Evolutionary conservation across 768 basidiomycete species (phyloP), one percentile per base, ranked within the genome.

Genomic region (Ramaria rubella): DNA sequence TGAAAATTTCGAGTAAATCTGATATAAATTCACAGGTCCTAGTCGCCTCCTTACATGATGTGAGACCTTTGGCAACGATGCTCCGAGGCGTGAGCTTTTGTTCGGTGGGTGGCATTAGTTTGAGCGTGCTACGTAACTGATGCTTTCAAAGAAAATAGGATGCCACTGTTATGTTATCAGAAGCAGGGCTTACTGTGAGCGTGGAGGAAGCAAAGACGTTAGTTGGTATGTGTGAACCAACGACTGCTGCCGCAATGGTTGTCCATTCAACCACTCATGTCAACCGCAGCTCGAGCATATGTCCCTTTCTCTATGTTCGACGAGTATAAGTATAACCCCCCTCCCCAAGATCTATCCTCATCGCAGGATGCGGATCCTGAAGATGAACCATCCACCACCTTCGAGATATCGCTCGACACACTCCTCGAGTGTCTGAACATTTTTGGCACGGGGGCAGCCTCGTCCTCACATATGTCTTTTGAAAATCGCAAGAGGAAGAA

Each of bases 401-500:
- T 97, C 64, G 91, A 94, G 68, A 79, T 99, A 55, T 87, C 87
- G 2, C 80, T 99, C 36, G 80, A 82, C 66, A 86, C 85, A 3
- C 72, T 97, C 50, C 80, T 96, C 59, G 93, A 96, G 61, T 94
- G 90, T 64, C 75, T 99, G 30, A 94, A 95, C 64, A 86, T 97
- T 55, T 97, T 94, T 64, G 94, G 95, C 27, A 89, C 92, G 11
- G 69, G 75, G 36, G 65, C 70, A 42, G 19, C 52, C 9, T 42
- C 30, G 64, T 67, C 33, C 64, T 72, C 14, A 65, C 71, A 14
- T 65, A 63, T 52, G 60, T 62, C 50, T 42, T 19, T 45, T 52
- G 23, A 61, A 58, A 66, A n/a, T 63, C 52, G 63, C 21, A 77
- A 75, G 60, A 74, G 71, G 61, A 81, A 74, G 64, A 75, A 72